These are phyloP conservation scores for Polyporus arcularius DNA, from an alignment of 768 basidiomycete species.

Conservation along the genomic window DNA sequence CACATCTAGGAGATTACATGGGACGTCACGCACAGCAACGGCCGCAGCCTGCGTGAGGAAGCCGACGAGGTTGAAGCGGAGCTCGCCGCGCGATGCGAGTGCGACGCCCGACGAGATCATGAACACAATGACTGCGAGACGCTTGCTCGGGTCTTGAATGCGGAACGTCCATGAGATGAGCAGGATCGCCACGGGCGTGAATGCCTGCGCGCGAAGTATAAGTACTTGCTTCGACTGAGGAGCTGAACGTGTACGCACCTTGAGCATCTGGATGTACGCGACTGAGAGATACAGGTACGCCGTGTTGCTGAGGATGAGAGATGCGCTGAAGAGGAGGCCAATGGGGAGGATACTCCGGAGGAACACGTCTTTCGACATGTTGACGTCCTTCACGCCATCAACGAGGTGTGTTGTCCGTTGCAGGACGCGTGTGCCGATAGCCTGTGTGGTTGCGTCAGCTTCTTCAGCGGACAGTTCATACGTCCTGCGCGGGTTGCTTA, in stretches of 20 bases:
- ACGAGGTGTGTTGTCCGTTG: conserved; percentile 80
- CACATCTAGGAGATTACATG: neutral
- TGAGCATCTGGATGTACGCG: conserved; percentile 96
- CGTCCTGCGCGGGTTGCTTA: too few relatives aligned
- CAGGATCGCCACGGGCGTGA: conserved; percentile 86
- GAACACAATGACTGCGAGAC: conserved; percentile 78
- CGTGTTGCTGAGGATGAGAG: conserved; percentile 87
- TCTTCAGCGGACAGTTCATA: too few relatives aligned
- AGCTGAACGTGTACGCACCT: conserved; percentile 45
- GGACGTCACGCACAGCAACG: conserved; percentile 54
- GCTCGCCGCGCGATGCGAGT: conserved; percentile 86
- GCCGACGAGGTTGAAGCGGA: conserved; percentile 81
- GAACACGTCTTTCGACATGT: conserved; percentile 79
- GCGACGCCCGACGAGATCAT: conserved; percentile 93
- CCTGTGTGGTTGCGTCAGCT: conserved; percentile 34
- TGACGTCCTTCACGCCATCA: conserved; percentile 76
- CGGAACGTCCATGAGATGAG: conserved; percentile 92
- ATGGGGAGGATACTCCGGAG: conserved; percentile 89
- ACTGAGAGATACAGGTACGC: conserved; percentile 92
- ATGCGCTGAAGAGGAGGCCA: conserved; percentile 90
- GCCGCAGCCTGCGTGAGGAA: conserved; percentile 89
- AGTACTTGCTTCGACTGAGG: too few relatives aligned
- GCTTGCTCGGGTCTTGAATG: conserved; percentile 83
- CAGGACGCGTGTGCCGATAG: conserved; percentile 84
- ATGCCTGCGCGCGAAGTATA: conserved; percentile 58